Evolutionary conservation across 192 early-diverging fungal species (phyloP), one percentile per base, ranked within the genome.

Genomic region (Pilobolus umbonatus): DNA sequence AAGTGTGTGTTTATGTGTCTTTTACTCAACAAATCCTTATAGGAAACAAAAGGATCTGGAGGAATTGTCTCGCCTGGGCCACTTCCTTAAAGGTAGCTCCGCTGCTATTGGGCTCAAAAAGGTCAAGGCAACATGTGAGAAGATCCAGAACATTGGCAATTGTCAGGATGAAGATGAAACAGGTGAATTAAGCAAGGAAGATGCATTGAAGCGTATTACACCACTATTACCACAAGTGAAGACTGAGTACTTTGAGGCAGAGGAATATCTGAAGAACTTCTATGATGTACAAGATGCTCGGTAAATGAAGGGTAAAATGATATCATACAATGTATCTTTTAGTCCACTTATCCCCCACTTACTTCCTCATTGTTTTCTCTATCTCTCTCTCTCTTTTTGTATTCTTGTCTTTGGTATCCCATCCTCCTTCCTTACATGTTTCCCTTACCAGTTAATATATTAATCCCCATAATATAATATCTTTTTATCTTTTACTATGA

Each of bases 31-130:
- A 11, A 17, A 22, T 34, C 1, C 53, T 46, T 26, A 4, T 60
- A 85, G 83, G 48, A 51, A 66, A 28, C 40, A 61, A 44, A 76
- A 84, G 32, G 81, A 95, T 61, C 74, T 95, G 5, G 49, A 61
- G 3, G 79, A 81, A 46, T 78, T 95, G 2, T 91, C 89, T 12
- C 73, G 82, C 29, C 71, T 93, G 24, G 94, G 94, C 4, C 94
- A 97, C 58, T 97, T 93, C 65, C 67, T 95, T 36, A 97, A 97
- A 58, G 94, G 94, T 15, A 88, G 85, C 52, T 94, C 93, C 1
- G 91, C 91, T 6, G 85, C 88, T 0, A 74, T 97, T 30, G 94
- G 94, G 17, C 62, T 94, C 19, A 82, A 72, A 40, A 88, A 85
- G 63, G 87, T 97, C 19, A 85, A 84, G 53, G 79, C 73, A 22